Evolutionary conservation across 2,329 filamentous ascomycete species (phyloP).

Genomic region (Penicillium verrucosum): DNA sequence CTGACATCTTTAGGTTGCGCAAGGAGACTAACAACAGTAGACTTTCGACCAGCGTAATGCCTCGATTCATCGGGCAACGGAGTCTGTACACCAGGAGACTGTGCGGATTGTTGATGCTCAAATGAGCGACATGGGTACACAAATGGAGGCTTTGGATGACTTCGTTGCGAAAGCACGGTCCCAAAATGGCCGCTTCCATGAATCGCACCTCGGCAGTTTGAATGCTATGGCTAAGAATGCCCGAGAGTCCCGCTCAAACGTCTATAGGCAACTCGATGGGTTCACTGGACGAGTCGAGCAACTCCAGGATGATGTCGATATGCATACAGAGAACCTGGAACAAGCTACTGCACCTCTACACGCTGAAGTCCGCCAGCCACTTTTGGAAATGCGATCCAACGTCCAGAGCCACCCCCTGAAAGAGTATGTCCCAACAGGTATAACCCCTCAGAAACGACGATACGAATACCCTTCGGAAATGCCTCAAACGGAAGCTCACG

Average conservation of each 20-base stretch:
- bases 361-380: conserved; percentile 62
- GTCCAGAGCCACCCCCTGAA: conserved; percentile 63
- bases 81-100: conserved; percentile 85
- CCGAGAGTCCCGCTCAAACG: conserved; percentile 67
- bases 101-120: conserved; percentile 86
- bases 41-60: conserved; percentile 72
- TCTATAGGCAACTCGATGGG: conserved; percentile 66
- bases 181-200: conserved; percentile 76
- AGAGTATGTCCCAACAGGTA: conserved; percentile 81
- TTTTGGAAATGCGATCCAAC: conserved; percentile 67
- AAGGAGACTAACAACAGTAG: conserved; percentile 42
- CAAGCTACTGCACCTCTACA: conserved; percentile 61
- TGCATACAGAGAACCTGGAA: conserved; percentile 57
- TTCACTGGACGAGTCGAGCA: conserved; percentile 66
- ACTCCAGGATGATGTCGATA: conserved; percentile 65
- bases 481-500: conserved; percentile 68
- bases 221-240: conserved; percentile 64
- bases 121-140: conserved; percentile 77
- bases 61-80: conserved; percentile 78
- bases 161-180: conserved; percentile 79
- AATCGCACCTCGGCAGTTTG: conserved; percentile 66
- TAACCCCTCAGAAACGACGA: conserved; percentile 74
- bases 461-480: conserved; percentile 79
- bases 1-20: not conserved
- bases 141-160: conserved; percentile 86